phyloP scores from a whole-genome alignment of 148 eudicot species.

The Cornus suecica region DNA sequence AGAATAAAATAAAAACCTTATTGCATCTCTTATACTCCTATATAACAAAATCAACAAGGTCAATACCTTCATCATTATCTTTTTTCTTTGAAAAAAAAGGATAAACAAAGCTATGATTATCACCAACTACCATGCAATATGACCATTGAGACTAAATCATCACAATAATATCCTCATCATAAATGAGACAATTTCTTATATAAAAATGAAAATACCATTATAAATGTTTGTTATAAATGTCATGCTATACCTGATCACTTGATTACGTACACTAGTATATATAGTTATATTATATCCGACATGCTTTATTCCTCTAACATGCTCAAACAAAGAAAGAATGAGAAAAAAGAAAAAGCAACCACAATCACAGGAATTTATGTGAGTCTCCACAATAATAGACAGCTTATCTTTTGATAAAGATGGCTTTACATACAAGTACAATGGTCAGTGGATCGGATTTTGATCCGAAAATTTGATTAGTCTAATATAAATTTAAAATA shows the following conservation, averaged over 20 bases:
- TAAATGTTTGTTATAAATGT: neutral
- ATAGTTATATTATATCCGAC: too few relatives aligned
- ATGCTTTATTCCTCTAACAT: neutral
- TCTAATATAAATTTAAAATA: too few relatives aligned
- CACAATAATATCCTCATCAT: too few relatives aligned
- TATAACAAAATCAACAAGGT: too few relatives aligned
- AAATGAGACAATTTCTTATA: too few relatives aligned
- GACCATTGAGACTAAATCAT: neutral
- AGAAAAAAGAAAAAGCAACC: neutral
- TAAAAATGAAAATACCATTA: neutral
- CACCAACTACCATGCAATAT: neutral
- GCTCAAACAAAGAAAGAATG: neutral
- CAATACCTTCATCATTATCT: too few relatives aligned
- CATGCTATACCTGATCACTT: neutral
- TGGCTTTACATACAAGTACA: constrained; percentile 14
- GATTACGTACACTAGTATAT: neutral
- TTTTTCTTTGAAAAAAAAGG: too few relatives aligned
- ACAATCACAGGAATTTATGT: neutral
- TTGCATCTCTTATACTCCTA: too few relatives aligned
- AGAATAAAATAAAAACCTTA: too few relatives aligned
- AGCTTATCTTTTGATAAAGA: constrained; percentile 7
- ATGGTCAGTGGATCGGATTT: too few relatives aligned
- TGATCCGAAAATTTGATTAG: too few relatives aligned
- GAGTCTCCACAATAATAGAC: neutral
- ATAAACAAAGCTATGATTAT: neutral